Conservation (phyloP, 2,329 filamentous ascomycete species). For the Aciculosporium take region DNA sequence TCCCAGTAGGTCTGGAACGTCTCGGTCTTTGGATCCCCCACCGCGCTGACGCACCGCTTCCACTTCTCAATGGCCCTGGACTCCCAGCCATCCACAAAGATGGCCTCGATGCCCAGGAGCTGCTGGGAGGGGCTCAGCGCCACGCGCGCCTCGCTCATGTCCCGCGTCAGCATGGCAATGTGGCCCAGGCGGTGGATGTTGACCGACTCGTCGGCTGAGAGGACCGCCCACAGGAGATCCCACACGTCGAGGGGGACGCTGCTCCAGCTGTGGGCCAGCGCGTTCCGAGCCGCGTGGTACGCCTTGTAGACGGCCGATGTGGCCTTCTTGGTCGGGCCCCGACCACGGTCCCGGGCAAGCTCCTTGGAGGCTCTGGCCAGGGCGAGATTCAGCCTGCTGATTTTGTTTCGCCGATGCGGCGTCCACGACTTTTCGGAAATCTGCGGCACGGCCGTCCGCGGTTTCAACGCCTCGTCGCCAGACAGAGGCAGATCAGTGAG, state of each 20-base stretch:
- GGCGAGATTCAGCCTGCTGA: constrained; percentile 21
- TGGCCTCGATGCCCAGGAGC: constrained; percentile 52
- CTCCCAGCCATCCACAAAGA: constrained; percentile 48
- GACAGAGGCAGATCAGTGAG: constrained; percentile 13
- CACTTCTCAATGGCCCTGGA: constrained; percentile 48
- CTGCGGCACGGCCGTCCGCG: constrained; percentile 16
- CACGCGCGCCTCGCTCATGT: constrained; percentile 47
- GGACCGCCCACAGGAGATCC: constrained; percentile 50
- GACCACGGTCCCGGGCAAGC: constrained; percentile 13
- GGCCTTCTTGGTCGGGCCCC: constrained; percentile 19
- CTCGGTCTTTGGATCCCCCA: constrained; percentile 32
- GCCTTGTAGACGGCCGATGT: constrained; percentile 32
- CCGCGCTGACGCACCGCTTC: constrained; percentile 39
- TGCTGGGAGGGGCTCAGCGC: constrained; percentile 42
- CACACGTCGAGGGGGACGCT: constrained; percentile 47
- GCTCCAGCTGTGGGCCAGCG: constrained; percentile 31
- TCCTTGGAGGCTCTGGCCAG: constrained; percentile 17
- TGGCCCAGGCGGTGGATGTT: constrained; percentile 45
- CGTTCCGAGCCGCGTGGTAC: constrained; percentile 32
- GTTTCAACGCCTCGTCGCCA: constrained; percentile 12
- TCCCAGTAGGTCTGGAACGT: constrained; percentile 44
- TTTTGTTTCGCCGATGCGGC: constrained; percentile 23
- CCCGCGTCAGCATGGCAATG: constrained; percentile 46
- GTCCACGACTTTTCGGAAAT: constrained; percentile 24
- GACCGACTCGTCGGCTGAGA: constrained; percentile 35